A percentile compares a stretch with the other conserved stretches of the same genome.
These are phyloP conservation scores for Olyra latifolia DNA, from an alignment of 176 grass and related monocot genomes.

Conservation along the genomic window DNA sequence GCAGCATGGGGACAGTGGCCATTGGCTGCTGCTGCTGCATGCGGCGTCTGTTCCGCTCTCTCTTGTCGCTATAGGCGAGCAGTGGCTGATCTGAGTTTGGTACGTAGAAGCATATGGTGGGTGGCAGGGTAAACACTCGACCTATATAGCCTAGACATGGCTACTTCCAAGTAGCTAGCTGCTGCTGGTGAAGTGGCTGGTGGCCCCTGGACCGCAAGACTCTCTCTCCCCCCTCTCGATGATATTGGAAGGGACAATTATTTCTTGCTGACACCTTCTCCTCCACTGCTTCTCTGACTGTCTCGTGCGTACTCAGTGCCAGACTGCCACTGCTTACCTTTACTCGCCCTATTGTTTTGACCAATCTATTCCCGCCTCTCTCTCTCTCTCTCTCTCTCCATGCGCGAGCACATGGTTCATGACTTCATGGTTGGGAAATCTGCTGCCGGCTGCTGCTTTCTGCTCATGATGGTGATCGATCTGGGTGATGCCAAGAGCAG, in stretches of 20 bases:
- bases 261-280: constrained; percentile 30
- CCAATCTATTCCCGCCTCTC: background rate
- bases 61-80: constrained; percentile 55
- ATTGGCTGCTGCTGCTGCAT: constrained; percentile 27
- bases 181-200: constrained; percentile 23
- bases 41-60: constrained; percentile 47
- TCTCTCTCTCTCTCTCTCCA: background rate
- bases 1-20: constrained; percentile 33
- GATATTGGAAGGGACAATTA: constrained; percentile 53
- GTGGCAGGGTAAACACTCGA: constrained; percentile 47
- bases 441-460: background rate
- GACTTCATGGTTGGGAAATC: background rate
- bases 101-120: constrained; percentile 31
- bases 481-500: constrained; percentile 10
- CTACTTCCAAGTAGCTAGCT: background rate
- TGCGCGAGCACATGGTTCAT: background rate
- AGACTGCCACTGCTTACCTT: constrained; percentile 18
- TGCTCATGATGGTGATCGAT: constrained; percentile 45
- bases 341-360: constrained; percentile 43
- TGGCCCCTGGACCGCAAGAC: constrained; percentile 36
- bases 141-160: constrained; percentile 29
- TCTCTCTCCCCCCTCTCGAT: background rate
- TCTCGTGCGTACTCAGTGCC: constrained; percentile 11
- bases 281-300: constrained; percentile 11
- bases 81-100: constrained; percentile 61